phyloP scores from a whole-genome alignment of 2,329 filamentous ascomycete species.

The Simplicillium aogashimaense region DNA sequence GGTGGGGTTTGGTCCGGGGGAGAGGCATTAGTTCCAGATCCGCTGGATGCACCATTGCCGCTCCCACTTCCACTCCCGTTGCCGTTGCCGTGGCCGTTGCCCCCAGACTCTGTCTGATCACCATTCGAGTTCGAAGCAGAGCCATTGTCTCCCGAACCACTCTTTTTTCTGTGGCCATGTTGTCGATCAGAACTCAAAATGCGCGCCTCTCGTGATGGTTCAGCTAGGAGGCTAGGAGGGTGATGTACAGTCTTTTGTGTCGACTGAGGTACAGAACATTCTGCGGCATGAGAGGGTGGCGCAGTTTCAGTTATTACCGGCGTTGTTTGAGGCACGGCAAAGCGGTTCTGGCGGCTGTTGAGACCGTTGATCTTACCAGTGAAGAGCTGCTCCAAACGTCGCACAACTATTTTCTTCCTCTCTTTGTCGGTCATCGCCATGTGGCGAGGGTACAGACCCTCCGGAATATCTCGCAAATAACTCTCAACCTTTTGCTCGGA shows the following conservation, averaged over 20 bases:
- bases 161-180: constrained; percentile 23
- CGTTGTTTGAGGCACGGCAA: background rate
- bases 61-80: constrained; percentile 35
- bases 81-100: constrained; percentile 21
- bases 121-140: constrained; percentile 38
- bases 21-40: constrained; percentile 25
- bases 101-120: constrained; percentile 33
- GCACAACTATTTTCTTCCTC: constrained; percentile 68
- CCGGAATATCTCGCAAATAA: constrained; percentile 64
- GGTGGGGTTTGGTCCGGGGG: constrained; percentile 30
- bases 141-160: constrained; percentile 28
- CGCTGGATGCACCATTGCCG: constrained; percentile 12
- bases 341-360: constrained; percentile 1
- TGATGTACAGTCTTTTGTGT: background rate
- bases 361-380: constrained; percentile 53
- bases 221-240: constrained; percentile 8
- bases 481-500: constrained; percentile 54
- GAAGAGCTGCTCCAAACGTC: constrained; percentile 70
- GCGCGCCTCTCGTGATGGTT: constrained; percentile 36
- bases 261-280: background rate
- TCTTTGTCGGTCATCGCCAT: constrained; percentile 59
- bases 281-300: background rate
- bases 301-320: background rate
- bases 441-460: constrained; percentile 54
- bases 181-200: constrained; percentile 28